These are phyloP conservation scores for Mycena pura DNA, from an alignment of 768 basidiomycete genomes.

Conservation along the genomic window DNA sequence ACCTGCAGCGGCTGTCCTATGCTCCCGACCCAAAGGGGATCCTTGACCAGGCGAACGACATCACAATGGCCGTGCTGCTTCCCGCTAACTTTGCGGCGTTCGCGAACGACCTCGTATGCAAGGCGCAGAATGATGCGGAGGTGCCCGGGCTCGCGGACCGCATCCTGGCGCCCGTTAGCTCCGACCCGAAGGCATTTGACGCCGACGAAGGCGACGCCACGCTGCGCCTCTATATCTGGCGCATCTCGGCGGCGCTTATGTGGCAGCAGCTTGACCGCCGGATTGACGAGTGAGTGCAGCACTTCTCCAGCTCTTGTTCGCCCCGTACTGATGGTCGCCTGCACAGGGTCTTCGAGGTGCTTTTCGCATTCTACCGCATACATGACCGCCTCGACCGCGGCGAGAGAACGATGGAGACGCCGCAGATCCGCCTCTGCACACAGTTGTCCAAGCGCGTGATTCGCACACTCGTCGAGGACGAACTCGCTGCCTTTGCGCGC, in stretches of 20 bases:
- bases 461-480: slow-evolving; percentile 3
- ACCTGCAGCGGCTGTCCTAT: not conserved
- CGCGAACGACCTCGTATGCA: not conserved
- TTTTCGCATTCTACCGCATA: slow-evolving; percentile 4
- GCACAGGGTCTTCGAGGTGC: slow-evolving; percentile 16
- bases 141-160: not conserved
- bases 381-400: not conserved
- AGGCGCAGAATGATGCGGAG: slow-evolving; percentile 1
- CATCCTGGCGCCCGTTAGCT: not conserved
- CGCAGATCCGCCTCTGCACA: not conserved
- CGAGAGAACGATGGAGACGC: not conserved
- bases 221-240: not conserved
- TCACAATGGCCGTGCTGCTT: not conserved
- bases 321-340: no score
- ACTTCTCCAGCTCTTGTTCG: no score
- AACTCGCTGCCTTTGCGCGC: slow-evolving; percentile 13
- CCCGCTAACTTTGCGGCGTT: not conserved
- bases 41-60: not conserved
- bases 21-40: not conserved
- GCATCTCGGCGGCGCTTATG: slow-evolving; percentile 1
- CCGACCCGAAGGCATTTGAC: not conserved
- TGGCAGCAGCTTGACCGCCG: slow-evolving; percentile 18
- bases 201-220: not conserved
- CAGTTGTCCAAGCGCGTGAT: slow-evolving; percentile 13
- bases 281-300: slow-evolving; percentile 14